Evolutionary conservation across 2,329 filamentous ascomycete species (phyloP).

Genomic region (Iodosphaeria phyllophila): DNA sequence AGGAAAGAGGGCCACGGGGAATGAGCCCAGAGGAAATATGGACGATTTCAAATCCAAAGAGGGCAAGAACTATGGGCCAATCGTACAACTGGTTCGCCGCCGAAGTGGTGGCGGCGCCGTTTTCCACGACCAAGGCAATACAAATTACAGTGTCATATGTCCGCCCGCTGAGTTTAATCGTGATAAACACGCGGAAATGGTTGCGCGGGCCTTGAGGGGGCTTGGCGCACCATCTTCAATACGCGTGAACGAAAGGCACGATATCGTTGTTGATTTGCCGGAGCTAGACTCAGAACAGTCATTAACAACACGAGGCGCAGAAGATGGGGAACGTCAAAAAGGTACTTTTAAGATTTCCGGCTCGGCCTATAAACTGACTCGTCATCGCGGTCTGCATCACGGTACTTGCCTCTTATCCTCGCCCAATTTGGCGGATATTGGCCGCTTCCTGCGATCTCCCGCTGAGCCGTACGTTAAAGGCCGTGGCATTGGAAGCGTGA

Average conservation of each 20-base stretch:
- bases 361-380: conserved; percentile 85
- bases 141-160: conserved; percentile 88
- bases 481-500: conserved; percentile 79
- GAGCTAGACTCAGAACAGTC: no score
- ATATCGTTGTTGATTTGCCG: conserved; percentile 45
- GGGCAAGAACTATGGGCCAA: conserved; percentile 6
- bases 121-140: conserved; percentile 82
- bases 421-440: conserved; percentile 52
- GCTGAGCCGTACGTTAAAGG: conserved; percentile 59
- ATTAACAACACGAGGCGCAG: no score
- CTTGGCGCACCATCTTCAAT: conserved; percentile 38
- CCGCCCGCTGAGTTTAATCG: conserved; percentile 62
- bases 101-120: conserved; percentile 83
- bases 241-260: conserved; percentile 79
- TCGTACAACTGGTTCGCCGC: conserved; percentile 52
- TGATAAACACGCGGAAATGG: conserved; percentile 80
- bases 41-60: conserved; percentile 1
- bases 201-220: conserved; percentile 57
- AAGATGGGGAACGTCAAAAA: conserved; percentile 1
- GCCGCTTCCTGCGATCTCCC: conserved; percentile 56
- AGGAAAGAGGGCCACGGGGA: no score
- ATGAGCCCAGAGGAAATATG: no score
- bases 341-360: conserved; percentile 65
- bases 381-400: conserved; percentile 69
- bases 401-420: conserved; percentile 74